A percentile compares a stretch with the other conserved stretches of the same genome.
These are phyloP conservation scores for Wickerhamiella parazyma DNA, from an alignment of 805 yeast species.

Conservation along the genomic window DNA sequence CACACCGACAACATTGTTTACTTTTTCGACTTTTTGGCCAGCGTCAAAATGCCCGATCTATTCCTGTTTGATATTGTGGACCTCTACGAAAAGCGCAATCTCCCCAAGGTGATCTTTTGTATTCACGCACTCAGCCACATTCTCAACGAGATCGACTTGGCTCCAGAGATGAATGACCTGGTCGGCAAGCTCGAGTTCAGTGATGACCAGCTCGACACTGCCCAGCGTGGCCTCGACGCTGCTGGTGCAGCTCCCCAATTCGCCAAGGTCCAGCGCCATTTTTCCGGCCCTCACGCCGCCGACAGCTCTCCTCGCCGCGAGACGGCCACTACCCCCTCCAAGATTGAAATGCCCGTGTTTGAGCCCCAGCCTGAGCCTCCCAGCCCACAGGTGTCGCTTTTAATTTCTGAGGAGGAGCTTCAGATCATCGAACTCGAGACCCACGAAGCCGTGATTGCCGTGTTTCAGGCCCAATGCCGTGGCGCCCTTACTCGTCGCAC, in stretches of 20 bases:
- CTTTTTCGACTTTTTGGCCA: constrained; percentile 55
- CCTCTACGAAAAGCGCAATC: constrained; percentile 77
- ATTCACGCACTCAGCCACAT: constrained; percentile 76
- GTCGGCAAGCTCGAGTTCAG: constrained; percentile 51
- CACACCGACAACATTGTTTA: constrained; percentile 87
- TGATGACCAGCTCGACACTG: constrained; percentile 51
- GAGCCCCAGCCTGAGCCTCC: constrained; percentile 7
- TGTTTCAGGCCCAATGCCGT: constrained; percentile 41
- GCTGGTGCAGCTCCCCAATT: constrained; percentile 71
- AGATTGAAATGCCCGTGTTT: background rate
- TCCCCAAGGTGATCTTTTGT: constrained; percentile 89
- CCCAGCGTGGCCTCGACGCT: constrained; percentile 50
- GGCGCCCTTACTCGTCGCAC: constrained; percentile 3
- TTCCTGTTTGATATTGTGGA: constrained; percentile 88
- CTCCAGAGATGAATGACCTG: constrained; percentile 48
- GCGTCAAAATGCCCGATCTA: constrained; percentile 67
- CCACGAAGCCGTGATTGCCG: constrained; percentile 29
- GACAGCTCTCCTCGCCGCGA: too few relatives aligned
- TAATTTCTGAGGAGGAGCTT: constrained; percentile 23
- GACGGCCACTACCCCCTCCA: background rate
- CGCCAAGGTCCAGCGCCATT: constrained; percentile 35
- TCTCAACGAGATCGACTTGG: constrained; percentile 41
- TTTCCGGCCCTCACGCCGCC: constrained; percentile 21
- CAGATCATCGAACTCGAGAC: constrained; percentile 22
- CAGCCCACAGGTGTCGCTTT: background rate